These are phyloP conservation scores for Tetrahymena borealis DNA, from an alignment of 73 alveolate species.

Conservation along the genomic window DNA sequence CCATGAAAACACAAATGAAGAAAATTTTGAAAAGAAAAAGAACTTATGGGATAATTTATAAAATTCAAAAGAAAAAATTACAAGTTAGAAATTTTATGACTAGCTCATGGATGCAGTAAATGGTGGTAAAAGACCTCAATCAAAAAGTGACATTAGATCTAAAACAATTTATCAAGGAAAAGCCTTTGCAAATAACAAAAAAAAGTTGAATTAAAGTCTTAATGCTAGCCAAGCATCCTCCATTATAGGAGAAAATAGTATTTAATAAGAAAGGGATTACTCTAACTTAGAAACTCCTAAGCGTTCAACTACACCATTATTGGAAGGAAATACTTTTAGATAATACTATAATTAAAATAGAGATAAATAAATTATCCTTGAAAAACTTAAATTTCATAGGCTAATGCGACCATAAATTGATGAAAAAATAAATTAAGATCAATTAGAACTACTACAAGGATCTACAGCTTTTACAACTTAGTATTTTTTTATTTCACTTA, in stretches of 20 bases:
- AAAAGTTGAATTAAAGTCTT: background rate
- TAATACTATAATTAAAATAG: background rate
- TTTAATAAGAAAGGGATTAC: background rate
- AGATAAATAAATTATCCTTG: background rate
- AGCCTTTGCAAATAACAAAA: background rate
- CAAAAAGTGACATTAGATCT: background rate
- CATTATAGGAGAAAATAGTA: background rate
- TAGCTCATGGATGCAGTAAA: background rate
- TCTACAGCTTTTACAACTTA: background rate
- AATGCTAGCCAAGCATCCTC: background rate
- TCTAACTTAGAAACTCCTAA: background rate
- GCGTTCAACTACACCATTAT: background rate
- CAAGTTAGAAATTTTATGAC: background rate
- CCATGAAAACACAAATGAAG: background rate
- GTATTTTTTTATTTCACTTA: background rate
- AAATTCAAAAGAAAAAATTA: background rate
- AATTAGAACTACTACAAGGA: background rate
- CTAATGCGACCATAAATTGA: background rate
- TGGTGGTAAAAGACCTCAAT: background rate
- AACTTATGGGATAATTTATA: background rate
- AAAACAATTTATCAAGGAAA: background rate
- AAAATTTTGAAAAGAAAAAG: background rate
- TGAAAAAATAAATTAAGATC: background rate
- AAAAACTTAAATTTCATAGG: background rate
- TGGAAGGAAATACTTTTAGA: background rate